These are phyloP conservation scores for Xylaria sp. DNA, from an alignment of 2,329 filamentous ascomycete species.

Conservation along the genomic window DNA sequence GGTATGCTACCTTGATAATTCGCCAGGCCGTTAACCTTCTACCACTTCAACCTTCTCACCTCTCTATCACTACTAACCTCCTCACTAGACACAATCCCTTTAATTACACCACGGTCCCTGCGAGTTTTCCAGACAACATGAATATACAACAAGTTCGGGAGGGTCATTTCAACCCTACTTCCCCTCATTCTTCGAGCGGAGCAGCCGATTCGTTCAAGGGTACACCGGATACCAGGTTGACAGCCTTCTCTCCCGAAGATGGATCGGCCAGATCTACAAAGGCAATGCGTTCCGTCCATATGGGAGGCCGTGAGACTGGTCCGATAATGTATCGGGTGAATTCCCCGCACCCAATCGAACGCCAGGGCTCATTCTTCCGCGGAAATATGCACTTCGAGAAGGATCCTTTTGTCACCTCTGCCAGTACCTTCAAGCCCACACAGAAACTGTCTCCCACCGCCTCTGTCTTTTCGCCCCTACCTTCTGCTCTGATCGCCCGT, in stretches of 20 bases:
- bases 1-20: too few relatives aligned
- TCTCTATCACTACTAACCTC: conserved; percentile 1
- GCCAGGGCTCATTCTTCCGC: conserved; percentile 26
- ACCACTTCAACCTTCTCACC: too few relatives aligned
- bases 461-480: conserved; percentile 60
- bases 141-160: conserved; percentile 48
- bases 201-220: conserved; percentile 60
- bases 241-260: conserved; percentile 66
- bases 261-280: conserved; percentile 49
- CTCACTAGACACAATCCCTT: neutral
- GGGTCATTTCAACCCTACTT: conserved; percentile 46
- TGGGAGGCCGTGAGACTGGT: conserved; percentile 35
- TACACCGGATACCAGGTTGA: conserved; percentile 67
- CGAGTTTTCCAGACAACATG: conserved; percentile 25
- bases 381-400: conserved; percentile 36
- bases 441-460: conserved; percentile 66
- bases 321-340: conserved; percentile 29
- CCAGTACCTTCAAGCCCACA: conserved; percentile 36
- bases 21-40: too few relatives aligned
- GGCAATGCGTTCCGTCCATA: conserved; percentile 38
- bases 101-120: conserved; percentile 8
- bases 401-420: conserved; percentile 58
- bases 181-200: conserved; percentile 55
- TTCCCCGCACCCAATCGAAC: conserved; percentile 30
- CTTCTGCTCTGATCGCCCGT: conserved; percentile 22